Evolutionary conservation across 352 stramenopile genomes (phyloP).

Genomic region (Pythium phragmitis): DNA sequence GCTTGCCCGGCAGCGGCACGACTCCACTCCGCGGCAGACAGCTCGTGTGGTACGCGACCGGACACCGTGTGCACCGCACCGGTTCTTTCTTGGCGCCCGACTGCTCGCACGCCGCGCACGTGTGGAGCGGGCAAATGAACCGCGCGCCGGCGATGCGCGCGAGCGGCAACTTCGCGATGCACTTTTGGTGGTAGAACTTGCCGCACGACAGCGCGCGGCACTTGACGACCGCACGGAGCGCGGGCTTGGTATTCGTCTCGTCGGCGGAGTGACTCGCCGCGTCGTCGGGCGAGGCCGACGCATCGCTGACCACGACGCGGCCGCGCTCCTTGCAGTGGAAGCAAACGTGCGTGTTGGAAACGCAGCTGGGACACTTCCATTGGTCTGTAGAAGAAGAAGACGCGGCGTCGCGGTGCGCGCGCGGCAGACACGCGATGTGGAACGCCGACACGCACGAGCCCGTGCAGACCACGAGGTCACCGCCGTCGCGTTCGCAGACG

Average conservation of each 20-base stretch:
- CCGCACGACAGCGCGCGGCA: constrained; percentile 80
- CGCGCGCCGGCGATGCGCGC: constrained; percentile 72
- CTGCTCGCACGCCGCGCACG: constrained; percentile 71
- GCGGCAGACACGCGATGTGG: constrained; percentile 48
- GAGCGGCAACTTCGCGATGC: constrained; percentile 76
- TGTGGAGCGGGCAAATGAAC: constrained; percentile 87
- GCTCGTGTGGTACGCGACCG: constrained; percentile 77
- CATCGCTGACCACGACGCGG: constrained; percentile 26
- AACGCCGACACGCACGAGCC: constrained; percentile 78
- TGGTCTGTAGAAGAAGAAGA: constrained; percentile 1
- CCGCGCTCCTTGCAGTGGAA: constrained; percentile 80
- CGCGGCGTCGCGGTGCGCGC: background rate
- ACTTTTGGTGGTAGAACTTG: constrained; percentile 84
- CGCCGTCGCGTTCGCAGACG: constrained; percentile 58
- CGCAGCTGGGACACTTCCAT: constrained; percentile 69
- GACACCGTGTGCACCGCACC: constrained; percentile 77
- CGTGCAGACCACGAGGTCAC: constrained; percentile 45
- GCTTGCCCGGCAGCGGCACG: constrained; percentile 57
- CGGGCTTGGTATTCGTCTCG: background rate
- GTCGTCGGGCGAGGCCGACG: background rate
- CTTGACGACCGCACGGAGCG: constrained; percentile 50
- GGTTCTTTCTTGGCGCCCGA: constrained; percentile 78
- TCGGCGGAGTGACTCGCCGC: background rate
- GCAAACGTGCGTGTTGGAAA: constrained; percentile 56
- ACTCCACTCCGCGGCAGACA: constrained; percentile 64